phyloP scores from a whole-genome alignment of 768 basidiomycete species.

The Pisolithus marmoratus region DNA sequence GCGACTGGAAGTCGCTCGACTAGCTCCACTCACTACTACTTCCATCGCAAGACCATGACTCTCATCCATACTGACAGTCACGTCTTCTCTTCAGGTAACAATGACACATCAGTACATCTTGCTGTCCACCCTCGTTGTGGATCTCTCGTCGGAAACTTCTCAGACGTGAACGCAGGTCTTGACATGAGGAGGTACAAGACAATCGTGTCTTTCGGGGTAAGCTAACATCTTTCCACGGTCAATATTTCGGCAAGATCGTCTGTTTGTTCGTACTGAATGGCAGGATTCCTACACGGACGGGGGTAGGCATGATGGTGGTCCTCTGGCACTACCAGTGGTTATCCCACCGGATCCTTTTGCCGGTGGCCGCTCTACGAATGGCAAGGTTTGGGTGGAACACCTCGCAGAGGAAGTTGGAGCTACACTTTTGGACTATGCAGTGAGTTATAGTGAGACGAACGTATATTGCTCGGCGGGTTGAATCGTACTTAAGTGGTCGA shows the following conservation, averaged over 20 bases:
- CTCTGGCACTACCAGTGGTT: conserved; percentile 36
- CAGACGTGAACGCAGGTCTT: conserved; percentile 48
- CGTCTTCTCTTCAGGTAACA: conserved; percentile 6
- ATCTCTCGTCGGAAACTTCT: conserved; percentile 30
- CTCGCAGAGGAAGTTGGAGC: conserved; percentile 37
- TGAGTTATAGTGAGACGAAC: conserved; percentile 16
- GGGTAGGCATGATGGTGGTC: conserved; percentile 40
- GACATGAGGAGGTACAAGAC: conserved; percentile 33
- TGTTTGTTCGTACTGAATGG: background rate
- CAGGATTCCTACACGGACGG: conserved; percentile 50
- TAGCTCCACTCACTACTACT: no score
- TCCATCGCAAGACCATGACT: background rate
- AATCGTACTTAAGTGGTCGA: conserved; percentile 22
- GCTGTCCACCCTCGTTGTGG: conserved; percentile 44
- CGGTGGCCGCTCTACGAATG: conserved; percentile 48
- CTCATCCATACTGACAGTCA: conserved; percentile 8
- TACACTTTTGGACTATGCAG: conserved; percentile 46
- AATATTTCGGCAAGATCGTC: background rate
- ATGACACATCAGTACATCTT: conserved; percentile 30
- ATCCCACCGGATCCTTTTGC: conserved; percentile 40
- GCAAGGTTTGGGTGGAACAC: conserved; percentile 44
- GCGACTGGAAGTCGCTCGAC: no score
- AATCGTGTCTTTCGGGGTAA: conserved; percentile 49
- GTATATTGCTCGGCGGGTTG: background rate
- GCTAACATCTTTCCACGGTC: conserved; percentile 2